Evolutionary conservation across 495 filamentous ascomycete genomes (phyloP), one percentile per base, ranked within the genome.

Genomic region (Lophiostoma macrostomum): DNA sequence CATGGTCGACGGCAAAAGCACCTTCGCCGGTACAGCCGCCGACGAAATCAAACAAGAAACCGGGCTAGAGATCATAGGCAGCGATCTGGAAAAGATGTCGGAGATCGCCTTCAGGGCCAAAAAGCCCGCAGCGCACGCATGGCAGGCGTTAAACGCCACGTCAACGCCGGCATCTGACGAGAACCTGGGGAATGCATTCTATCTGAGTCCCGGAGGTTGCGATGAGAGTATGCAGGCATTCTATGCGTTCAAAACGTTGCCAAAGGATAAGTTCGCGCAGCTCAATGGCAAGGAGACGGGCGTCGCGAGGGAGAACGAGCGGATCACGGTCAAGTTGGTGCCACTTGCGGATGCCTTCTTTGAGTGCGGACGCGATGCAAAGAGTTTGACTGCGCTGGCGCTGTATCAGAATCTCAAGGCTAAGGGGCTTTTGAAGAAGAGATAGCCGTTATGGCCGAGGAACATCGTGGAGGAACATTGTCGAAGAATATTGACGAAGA

Each of bases 161-260:
- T 4, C 56, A 54, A 0, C 59, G 53, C 10, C 67, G 71, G 41
- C n/a, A 47, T 24, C n/a, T 8, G 68, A 65, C 34, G 80, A 85
- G 56, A 61, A 64, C 3, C 58, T 91, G 14, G 80, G 86, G 25
- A 67, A 69, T 38, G 87, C 74, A 0, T 74, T 91, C 60, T 95
- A 85, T 65, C 86, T 88, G 0, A 87, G 82, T 31, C 75, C 87
- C 2, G 90, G 90, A 0, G 90, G 81, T 0, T 88, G 87, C 60
- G 90, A 95, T 69, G 90, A 95, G 67, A 87, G 84, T 61, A 84
- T 95, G 29, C 83, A 82, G 5, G 71, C 95, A 27, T 91, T 89
- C 63, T 68, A 89, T 50, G 82, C 84, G 67, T 79, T 90, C 71
- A 82, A 85, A 60, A 66, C 79, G 24, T 77, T 95, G 49, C 75